Conservation (phyloP, 345 rosid species). For the Gossypium sturtianum region DNA sequence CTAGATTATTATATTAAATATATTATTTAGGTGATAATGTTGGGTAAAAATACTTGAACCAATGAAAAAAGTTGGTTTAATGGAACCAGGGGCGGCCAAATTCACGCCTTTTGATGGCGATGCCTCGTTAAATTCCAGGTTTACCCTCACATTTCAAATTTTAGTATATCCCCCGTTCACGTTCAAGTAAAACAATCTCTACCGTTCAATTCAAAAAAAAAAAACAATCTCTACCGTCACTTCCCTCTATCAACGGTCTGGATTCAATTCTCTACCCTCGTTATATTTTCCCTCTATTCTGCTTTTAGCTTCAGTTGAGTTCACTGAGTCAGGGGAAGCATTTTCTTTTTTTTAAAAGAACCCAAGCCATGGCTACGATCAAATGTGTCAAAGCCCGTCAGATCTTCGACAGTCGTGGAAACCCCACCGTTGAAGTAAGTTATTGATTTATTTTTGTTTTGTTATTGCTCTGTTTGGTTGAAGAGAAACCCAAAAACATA, state of each 20-base stretch:
- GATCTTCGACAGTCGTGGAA: constrained; percentile 77
- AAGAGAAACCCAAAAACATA: not conserved
- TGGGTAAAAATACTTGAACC: not conserved
- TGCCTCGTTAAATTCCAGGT: not conserved
- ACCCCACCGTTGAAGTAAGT: constrained; percentile 72
- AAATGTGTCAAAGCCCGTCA: constrained; percentile 49
- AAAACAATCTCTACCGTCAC: constrained; percentile 15
- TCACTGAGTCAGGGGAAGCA: not conserved
- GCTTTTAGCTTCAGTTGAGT: not conserved
- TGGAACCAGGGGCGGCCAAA: not conserved
- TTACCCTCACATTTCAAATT: not conserved
- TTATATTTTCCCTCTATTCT: not conserved
- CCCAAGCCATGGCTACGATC: constrained; percentile 27
- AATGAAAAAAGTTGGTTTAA: no score
- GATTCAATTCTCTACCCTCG: not conserved
- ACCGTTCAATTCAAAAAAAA: not conserved
- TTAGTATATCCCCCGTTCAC: not conserved
- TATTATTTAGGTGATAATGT: no score
- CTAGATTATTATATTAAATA: no score
- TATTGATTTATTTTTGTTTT: not conserved
- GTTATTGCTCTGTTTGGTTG: not conserved
- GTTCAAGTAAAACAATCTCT: constrained; percentile 3
- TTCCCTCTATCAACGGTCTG: constrained; percentile 14
- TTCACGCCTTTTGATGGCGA: not conserved
- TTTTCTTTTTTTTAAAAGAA: not conserved